These are phyloP conservation scores for Pythium scleroteichum DNA, from an alignment of 352 stramenopile species.

Conservation along the genomic window DNA sequence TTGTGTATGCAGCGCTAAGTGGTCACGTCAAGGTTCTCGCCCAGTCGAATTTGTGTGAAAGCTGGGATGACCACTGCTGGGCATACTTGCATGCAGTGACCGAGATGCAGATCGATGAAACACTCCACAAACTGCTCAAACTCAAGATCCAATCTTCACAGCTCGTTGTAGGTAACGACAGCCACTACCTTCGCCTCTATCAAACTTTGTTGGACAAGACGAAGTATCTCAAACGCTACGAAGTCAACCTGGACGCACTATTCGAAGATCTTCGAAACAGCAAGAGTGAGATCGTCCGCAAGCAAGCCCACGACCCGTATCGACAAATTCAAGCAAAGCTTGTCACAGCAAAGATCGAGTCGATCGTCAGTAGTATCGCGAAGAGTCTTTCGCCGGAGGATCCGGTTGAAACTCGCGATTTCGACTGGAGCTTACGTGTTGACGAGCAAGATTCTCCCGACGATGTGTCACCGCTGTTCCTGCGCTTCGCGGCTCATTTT, in stretches of 20 bases:
- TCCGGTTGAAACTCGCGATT: conserved; percentile 32
- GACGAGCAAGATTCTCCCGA: conserved; percentile 44
- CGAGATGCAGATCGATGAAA: conserved; percentile 73
- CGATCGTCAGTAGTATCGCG: conserved; percentile 71
- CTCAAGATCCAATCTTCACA: conserved; percentile 77
- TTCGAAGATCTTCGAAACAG: conserved; percentile 78
- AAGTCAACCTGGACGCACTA: conserved; percentile 64
- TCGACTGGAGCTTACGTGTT: conserved; percentile 73
- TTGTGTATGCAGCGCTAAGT: conserved; percentile 81
- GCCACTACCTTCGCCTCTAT: conserved; percentile 61
- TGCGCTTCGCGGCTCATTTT: conserved; percentile 83
- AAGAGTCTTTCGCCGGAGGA: conserved; percentile 44
- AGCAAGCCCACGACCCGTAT: conserved; percentile 69
- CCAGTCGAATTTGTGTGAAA: conserved; percentile 68
- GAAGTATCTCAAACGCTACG: conserved; percentile 74
- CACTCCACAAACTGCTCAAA: conserved; percentile 65
- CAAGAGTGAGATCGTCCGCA: conserved; percentile 58
- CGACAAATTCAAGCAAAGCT: conserved; percentile 82
- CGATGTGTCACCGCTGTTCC: conserved; percentile 48
- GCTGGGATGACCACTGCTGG: conserved; percentile 88
- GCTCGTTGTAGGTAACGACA: conserved; percentile 68
- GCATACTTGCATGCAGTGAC: conserved; percentile 70
- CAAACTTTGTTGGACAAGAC: conserved; percentile 62
- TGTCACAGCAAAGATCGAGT: conserved; percentile 73
- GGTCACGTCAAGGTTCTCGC: conserved; percentile 70